Percentiles rank a stretch among this genome's conserved stretches.
phyloP scores from a whole-genome alignment of 2,329 filamentous ascomycete species.

The Cladosporium velox region DNA sequence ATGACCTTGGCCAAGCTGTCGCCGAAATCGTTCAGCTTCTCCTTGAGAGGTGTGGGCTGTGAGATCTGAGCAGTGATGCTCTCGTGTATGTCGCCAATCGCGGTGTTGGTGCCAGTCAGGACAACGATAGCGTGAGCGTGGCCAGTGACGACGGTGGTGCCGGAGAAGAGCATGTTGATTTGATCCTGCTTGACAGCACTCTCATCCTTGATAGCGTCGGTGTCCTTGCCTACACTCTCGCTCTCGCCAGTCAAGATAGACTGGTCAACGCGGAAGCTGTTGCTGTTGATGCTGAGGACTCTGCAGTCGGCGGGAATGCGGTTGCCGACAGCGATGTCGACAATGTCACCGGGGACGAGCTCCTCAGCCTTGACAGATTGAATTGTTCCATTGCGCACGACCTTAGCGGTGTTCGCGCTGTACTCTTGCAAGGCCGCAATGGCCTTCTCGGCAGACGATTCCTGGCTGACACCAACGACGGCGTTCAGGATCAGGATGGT shows the following conservation, averaged over 20 bases:
- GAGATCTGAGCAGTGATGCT: slow-evolving; percentile 98
- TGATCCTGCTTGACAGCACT: slow-evolving; percentile 97
- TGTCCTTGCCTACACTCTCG: slow-evolving; percentile 91
- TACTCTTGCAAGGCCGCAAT: slow-evolving; percentile 98
- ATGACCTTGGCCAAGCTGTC: slow-evolving; percentile 97
- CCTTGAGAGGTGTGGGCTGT: slow-evolving; percentile 93
- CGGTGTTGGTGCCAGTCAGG: slow-evolving; percentile 83
- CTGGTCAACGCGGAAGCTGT: slow-evolving; percentile 95
- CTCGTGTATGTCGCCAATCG: slow-evolving; percentile 98
- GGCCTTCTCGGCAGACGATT: slow-evolving; percentile 97
- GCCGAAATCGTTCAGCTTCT: slow-evolving; percentile 98
- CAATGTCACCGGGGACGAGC: slow-evolving; percentile 88
- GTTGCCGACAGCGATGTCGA: slow-evolving; percentile 86
- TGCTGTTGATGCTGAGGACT: slow-evolving; percentile 86
- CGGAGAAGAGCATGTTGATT: slow-evolving; percentile 96
- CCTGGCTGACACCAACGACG: slow-evolving; percentile 95
- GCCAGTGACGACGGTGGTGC: slow-evolving; percentile 93
- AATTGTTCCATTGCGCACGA: slow-evolving; percentile 79
- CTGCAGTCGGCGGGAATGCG: slow-evolving; percentile 94
- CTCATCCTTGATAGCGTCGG: slow-evolving; percentile 66
- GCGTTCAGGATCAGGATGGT: slow-evolving; percentile 97
- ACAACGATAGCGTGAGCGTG: slow-evolving; percentile 90
- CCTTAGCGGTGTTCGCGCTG: slow-evolving; percentile 96
- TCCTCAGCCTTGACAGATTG: slow-evolving; percentile 92
- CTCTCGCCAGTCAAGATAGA: slow-evolving; percentile 97